Evolutionary conservation across 108 stramenopile genomes (phyloP), one percentile per base, ranked within the genome.

Genomic region (Aureococcus anophagefferens): DNA sequence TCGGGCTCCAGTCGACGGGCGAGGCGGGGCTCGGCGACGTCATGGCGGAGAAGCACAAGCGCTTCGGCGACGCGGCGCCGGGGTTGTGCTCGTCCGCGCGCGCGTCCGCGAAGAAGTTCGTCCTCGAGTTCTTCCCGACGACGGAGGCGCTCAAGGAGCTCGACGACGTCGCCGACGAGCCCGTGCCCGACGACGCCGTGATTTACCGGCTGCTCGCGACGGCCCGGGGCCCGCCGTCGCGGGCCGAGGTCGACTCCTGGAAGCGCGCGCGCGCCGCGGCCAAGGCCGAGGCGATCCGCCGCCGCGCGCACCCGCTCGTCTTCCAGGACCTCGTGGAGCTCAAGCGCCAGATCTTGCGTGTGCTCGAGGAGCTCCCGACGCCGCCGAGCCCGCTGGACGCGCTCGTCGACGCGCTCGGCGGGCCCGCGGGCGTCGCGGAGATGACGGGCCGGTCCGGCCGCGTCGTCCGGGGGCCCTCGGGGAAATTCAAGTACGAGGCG

Each of bases 391-490:
- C 89, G 17, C 77, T 90, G 18, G 89, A 90, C 69, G 81, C 84
- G 30, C 69, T 90, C 59, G 74, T 92, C 51, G 81, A 90, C 77
- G 46, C 80, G 51, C 79, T 92, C 17, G 90, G 89, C 5, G 91
- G 89, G 29, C 64, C 75, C 4, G 75, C 79, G 0, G 74, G 70
- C 15, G 83, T 83, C 14, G 89, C 89, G n/a, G 92, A 93, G 75
- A 85, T 93, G 88, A 93, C 91, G 0, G 90, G 90, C n/a, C 75
- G 92, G 65, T 67, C 78, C 30, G 82, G 84, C 15, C 74, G 91
- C 46, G 76, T 90, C 11, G 78, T 88, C 4, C 81, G 83, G 15
- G 66, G 64, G 25, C 40, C 67, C 34, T 25, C 69, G 40, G 75
- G 73, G 21, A 65, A 68, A 15, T 86, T 85, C 75, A 63, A 68